A percentile compares a stretch with the other conserved stretches of the same genome.
phyloP scores from a whole-genome alignment of 495 filamentous ascomycete species.

The Penicillium psychrofluorescens region DNA sequence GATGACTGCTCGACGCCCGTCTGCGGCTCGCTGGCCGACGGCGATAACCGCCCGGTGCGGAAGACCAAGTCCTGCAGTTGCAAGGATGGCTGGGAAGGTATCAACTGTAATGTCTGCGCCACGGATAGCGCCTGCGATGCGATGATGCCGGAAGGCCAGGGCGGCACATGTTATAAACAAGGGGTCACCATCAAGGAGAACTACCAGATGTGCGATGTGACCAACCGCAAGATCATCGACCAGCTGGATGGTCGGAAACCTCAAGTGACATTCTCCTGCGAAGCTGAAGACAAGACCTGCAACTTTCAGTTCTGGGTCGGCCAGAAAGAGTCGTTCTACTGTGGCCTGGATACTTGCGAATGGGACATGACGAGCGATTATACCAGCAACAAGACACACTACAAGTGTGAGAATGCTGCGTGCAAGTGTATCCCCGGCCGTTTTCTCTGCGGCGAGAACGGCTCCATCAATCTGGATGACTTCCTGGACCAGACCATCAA shows the following conservation, averaged over 20 bases:
- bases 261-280: conserved; percentile 89
- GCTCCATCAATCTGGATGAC: conserved; percentile 85
- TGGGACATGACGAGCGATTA: conserved; percentile 61
- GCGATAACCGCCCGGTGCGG: conserved; percentile 64
- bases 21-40: conserved; percentile 82
- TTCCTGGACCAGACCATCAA: conserved; percentile 74
- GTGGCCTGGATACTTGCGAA: conserved; percentile 71
- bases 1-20: conserved; percentile 84
- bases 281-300: conserved; percentile 63
- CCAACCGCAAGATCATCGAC: conserved; percentile 84
- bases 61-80: conserved; percentile 68
- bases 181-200: conserved; percentile 89
- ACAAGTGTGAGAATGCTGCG: conserved; percentile 73
- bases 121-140: conserved; percentile 74
- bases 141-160: conserved; percentile 70
- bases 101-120: conserved; percentile 97
- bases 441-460: conserved; percentile 86
- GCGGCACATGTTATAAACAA: conserved; percentile 84
- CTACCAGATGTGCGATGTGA: conserved; percentile 96
- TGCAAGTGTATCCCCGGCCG: conserved; percentile 87
- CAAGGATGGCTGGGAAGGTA: conserved; percentile 91
- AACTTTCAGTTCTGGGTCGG: conserved; percentile 99
- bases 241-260: conserved; percentile 76
- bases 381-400: conserved; percentile 72
- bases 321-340: conserved; percentile 92